Conservation (phyloP, 257 asterid genomes). For the Fraxinus anomala region DNA sequence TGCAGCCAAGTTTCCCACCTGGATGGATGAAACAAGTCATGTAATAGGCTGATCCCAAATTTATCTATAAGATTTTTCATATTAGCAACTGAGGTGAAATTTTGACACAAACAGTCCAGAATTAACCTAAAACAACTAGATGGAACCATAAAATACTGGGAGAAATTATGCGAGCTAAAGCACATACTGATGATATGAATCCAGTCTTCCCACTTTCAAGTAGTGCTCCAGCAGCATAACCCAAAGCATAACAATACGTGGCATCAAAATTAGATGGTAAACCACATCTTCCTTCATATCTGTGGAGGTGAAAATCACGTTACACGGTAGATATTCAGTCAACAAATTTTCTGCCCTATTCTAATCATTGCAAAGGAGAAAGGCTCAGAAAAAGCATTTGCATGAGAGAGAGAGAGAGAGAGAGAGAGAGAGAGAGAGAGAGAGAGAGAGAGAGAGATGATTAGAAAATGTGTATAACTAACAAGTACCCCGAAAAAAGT, state of each 20-base stretch:
- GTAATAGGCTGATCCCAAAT: not conserved
- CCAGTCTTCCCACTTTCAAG: constrained; percentile 41
- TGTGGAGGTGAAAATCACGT: constrained; percentile 32
- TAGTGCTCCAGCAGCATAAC: constrained; percentile 47
- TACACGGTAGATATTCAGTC: constrained; percentile 12
- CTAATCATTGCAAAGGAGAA: not conserved
- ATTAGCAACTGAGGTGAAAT: not conserved
- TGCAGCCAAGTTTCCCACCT: constrained; percentile 82
- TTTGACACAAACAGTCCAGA: not conserved
- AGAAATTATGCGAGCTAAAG: constrained; percentile 3
- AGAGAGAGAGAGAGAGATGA: not conserved
- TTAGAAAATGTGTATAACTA: not conserved
- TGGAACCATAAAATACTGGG: not conserved
- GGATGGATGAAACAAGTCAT: constrained; percentile 7
- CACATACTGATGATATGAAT: constrained; percentile 57
- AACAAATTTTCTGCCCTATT: constrained; percentile 6
- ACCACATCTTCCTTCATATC: constrained; percentile 91
- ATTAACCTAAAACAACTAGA: not conserved
- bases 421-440: not conserved
- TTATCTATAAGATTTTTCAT: not conserved
- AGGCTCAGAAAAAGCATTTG: not conserved
- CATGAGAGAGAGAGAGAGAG: not conserved
- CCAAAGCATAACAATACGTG: constrained; percentile 79
- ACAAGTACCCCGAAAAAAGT: no score
- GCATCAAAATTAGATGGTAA: constrained; percentile 81